Evolutionary conservation across 306 rosid species (phyloP), one percentile per base, ranked within the genome.

Genomic region (Medicago truncatula): DNA sequence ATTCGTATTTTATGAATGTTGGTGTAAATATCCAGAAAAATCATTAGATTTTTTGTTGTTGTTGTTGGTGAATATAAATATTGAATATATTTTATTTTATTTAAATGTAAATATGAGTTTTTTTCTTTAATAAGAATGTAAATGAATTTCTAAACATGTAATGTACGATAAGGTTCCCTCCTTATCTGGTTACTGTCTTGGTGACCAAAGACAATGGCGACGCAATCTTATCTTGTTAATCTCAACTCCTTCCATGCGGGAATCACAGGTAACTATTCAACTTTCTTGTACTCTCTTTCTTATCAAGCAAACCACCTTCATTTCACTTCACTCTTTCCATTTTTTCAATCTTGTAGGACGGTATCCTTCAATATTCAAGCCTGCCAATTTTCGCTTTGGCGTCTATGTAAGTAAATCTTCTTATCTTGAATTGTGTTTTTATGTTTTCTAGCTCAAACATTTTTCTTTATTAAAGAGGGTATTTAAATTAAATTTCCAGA

Each of bases 151-250:
- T n/a, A n/a, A n/a, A 54, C 14, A 54, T 54, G 28, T 54, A 6
- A 46, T 58, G 64, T 25, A 34, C 46, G 52, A 66, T 43, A 66
- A 66, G 54, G 71, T 53, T 71, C 74, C 60, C 60, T 47, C 74
- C 74, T 52, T 70, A 52, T 52, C 34, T 70, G 63, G 17, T 70
- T 25, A 49, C 15, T 28, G 50, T 41, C n/a, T 59, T 3, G 31
- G n/a, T 59, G 69, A 60, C 40, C 28, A n/a, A n/a, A 71, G 23
- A 64, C 63, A 57, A 82, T 78, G 86, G 86, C 86, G 23, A 79
- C 81, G 28, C 83, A 79, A 79, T 64, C 86, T 70, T 83, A 75
- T 75, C 78, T 79, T 79, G 68, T 75, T 15, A 70, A 58, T 71
- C 72, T 83, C 7, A 79, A 65, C 78, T 64, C 81, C 54, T 25